These are phyloP conservation scores for Colletotrichum kahawae DNA, from an alignment of 2,329 filamentous ascomycete genomes.

Conservation along the genomic window DNA sequence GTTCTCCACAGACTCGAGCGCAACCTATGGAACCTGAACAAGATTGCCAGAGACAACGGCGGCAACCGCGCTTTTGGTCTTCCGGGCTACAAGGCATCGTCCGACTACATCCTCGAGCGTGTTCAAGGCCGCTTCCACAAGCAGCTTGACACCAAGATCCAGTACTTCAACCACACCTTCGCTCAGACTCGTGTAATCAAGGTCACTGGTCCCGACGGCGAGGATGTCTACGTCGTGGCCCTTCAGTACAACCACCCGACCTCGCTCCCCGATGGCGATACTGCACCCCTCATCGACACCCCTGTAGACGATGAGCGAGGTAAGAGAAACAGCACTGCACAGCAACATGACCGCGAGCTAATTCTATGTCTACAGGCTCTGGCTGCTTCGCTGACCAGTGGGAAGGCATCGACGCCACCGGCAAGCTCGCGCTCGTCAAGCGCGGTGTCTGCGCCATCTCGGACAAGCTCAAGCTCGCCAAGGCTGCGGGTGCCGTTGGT, in stretches of 20 bases:
- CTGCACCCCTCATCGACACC: conserved; percentile 39
- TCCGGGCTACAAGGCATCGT: conserved; percentile 62
- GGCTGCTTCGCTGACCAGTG: conserved; percentile 49
- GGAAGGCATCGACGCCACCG: conserved; percentile 46
- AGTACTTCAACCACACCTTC: conserved; percentile 52
- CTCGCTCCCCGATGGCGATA: conserved; percentile 38
- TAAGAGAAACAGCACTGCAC: background rate
- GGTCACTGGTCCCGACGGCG: conserved; percentile 49
- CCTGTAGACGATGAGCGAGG: conserved; percentile 39
- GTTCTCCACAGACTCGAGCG: conserved; percentile 49
- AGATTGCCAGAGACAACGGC: conserved; percentile 59
- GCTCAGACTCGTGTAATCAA: conserved; percentile 45
- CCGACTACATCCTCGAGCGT: conserved; percentile 60
- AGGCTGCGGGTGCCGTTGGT: conserved; percentile 44
- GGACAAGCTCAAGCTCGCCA: conserved; percentile 49
- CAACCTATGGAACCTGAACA: conserved; percentile 58
- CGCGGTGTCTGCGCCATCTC: conserved; percentile 47
- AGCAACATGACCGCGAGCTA: background rate
- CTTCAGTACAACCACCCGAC: conserved; percentile 54
- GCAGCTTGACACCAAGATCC: conserved; percentile 48
- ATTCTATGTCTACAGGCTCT: conserved; percentile 29
- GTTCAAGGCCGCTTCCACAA: conserved; percentile 41
- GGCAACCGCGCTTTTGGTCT: conserved; percentile 66
- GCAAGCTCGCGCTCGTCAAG: conserved; percentile 51
- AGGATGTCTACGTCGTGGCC: conserved; percentile 45